These are phyloP conservation scores for Penicillium pancosmium DNA, from an alignment of 495 filamentous ascomycete species.

Conservation along the genomic window DNA sequence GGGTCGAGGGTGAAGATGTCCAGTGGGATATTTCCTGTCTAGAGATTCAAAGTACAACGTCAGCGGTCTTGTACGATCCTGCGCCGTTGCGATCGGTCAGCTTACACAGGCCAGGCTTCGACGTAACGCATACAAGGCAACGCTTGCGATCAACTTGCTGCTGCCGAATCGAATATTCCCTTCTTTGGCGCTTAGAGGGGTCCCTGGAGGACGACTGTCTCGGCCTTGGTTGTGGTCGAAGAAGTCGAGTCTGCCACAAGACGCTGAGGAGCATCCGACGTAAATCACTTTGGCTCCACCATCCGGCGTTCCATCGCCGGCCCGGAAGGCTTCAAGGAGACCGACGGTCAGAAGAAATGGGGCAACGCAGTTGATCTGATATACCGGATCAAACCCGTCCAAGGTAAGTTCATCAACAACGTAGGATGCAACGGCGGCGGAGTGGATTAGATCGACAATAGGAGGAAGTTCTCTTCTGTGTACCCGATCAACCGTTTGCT, in stretches of 20 bases:
- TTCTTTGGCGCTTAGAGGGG: slow-evolving; percentile 37
- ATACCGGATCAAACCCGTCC: slow-evolving; percentile 45
- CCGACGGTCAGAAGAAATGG: slow-evolving; percentile 45
- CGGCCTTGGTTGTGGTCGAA: slow-evolving; percentile 32
- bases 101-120: slow-evolving; percentile 44
- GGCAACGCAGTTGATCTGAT: slow-evolving; percentile 46
- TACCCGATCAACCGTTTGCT: slow-evolving; percentile 40
- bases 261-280: slow-evolving; percentile 41
- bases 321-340: slow-evolving; percentile 45
- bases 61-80: background rate
- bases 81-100: slow-evolving; percentile 7
- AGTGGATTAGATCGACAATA: slow-evolving; percentile 41
- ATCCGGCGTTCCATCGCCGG: slow-evolving; percentile 37
- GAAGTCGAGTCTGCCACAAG: slow-evolving; percentile 40
- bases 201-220: slow-evolving; percentile 23
- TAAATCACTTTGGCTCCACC: slow-evolving; percentile 44
- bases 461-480: slow-evolving; percentile 42
- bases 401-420: slow-evolving; percentile 37
- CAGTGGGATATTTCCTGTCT: slow-evolving; percentile 42
- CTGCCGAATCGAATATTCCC: slow-evolving; percentile 41
- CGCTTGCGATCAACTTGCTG: slow-evolving; percentile 44
- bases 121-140: slow-evolving; percentile 45
- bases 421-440: slow-evolving; percentile 42
- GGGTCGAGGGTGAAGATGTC: slow-evolving; percentile 48
- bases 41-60: background rate